phyloP scores from a whole-genome alignment of 1,284 basidiomycete species.

The Malassezia nana region DNA sequence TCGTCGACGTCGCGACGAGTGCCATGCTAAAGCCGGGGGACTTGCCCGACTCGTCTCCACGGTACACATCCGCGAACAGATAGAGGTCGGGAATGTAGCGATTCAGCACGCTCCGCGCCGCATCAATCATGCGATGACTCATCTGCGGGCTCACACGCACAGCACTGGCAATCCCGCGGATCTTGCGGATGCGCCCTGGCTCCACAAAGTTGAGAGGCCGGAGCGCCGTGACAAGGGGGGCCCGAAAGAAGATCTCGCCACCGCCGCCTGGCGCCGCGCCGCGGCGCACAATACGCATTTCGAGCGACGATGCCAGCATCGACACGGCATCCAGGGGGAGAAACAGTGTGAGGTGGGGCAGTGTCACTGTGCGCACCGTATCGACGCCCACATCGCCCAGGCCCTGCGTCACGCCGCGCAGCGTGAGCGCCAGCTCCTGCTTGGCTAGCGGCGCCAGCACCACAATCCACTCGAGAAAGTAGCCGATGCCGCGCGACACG shows the following conservation, averaged over 20 bases:
- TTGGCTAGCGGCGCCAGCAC: constrained; percentile 90
- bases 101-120: constrained; percentile 79
- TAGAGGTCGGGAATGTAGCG: constrained; percentile 97
- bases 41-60: constrained; percentile 90
- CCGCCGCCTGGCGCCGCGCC: constrained; percentile 85
- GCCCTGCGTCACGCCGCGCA: constrained; percentile 83
- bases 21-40: constrained; percentile 92
- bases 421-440: constrained; percentile 67
- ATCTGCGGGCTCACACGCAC: constrained; percentile 87
- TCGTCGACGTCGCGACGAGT: constrained; percentile 82
- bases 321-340: constrained; percentile 25
- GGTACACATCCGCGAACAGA: constrained; percentile 95
- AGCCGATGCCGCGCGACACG: constrained; percentile 74
- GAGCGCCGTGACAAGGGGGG: constrained; percentile 76
- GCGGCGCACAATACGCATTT: constrained; percentile 72
- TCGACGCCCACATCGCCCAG: constrained; percentile 55
- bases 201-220: constrained; percentile 78
- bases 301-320: constrained; percentile 33
- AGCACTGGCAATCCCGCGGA: constrained; percentile 73
- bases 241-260: constrained; percentile 85
- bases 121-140: constrained; percentile 92
- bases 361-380: constrained; percentile 76
- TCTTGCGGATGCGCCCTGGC: constrained; percentile 79
- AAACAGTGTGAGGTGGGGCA: constrained; percentile 83
- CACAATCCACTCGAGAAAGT: constrained; percentile 82